Evolutionary conservation across 768 basidiomycete species (phyloP).

Genomic region (Saitozyma sp.): DNA sequence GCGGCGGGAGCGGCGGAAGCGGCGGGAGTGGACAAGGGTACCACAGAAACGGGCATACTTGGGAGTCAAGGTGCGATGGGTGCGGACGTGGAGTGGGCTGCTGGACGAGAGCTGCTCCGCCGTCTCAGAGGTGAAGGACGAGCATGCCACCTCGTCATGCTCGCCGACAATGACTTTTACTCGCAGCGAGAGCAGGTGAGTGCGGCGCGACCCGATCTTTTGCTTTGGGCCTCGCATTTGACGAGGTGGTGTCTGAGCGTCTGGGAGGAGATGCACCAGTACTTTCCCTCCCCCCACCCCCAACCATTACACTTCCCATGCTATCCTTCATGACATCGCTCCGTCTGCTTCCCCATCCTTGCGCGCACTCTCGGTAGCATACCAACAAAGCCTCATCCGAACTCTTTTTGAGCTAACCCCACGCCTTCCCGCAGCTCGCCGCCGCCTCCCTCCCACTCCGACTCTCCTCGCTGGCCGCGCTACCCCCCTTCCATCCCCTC

Average conservation of each 20-base stretch:
- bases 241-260: no score
- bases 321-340: no score
- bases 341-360: no score
- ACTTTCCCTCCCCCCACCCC: no score
- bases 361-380: no score
- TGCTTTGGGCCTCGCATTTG: no score
- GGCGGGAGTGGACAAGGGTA: neutral
- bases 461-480: constrained; percentile 63
- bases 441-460: constrained; percentile 64
- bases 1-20: neutral
- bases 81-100: constrained; percentile 2
- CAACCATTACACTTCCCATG: no score
- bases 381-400: neutral
- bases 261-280: no score
- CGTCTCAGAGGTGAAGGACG: constrained; percentile 9
- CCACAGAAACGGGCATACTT: neutral
- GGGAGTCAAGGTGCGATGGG: no score
- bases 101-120: constrained; percentile 17
- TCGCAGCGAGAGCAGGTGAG: constrained; percentile 83
- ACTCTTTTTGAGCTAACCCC: neutral
- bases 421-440: constrained; percentile 60
- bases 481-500: constrained; percentile 75
- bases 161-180: constrained; percentile 97
- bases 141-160: constrained; percentile 75
- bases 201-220: constrained; percentile 14